Evolutionary conservation across 2,329 filamentous ascomycete genomes (phyloP).

Genomic region (Clarireedia paspali): DNA sequence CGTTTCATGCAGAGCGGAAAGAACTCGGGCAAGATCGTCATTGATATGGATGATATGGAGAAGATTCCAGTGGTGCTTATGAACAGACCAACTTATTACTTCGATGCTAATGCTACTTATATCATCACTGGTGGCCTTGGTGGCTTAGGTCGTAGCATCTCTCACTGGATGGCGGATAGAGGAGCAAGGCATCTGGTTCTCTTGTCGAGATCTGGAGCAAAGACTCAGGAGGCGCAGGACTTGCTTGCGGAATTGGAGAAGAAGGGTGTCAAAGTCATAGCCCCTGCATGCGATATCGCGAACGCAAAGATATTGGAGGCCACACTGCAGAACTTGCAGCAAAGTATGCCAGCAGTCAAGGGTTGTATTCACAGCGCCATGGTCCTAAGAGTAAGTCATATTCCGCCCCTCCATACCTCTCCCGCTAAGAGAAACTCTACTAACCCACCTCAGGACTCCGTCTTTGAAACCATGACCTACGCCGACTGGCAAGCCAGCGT

Average conservation of each 20-base stretch:
- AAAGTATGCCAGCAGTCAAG: constrained; percentile 26
- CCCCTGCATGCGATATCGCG: constrained; percentile 42
- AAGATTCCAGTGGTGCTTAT: constrained; percentile 31
- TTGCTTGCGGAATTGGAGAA: constrained; percentile 11
- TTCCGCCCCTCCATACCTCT: not conserved
- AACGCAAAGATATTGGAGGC: constrained; percentile 23
- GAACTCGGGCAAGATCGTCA: constrained; percentile 14
- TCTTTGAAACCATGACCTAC: constrained; percentile 29
- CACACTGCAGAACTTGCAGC: not conserved
- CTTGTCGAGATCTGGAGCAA: constrained; percentile 22
- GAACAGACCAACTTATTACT: constrained; percentile 1
- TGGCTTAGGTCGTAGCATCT: constrained; percentile 22
- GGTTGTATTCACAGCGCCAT: constrained; percentile 40
- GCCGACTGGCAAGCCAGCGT: constrained; percentile 30
- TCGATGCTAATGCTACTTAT: constrained; percentile 19
- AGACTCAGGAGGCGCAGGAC: not conserved
- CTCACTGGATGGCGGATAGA: constrained; percentile 14
- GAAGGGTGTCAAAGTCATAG: constrained; percentile 34
- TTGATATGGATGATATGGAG: constrained; percentile 33
- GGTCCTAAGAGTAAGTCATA: constrained; percentile 30
- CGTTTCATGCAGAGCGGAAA: constrained; percentile 15
- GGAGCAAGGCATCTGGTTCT: constrained; percentile 26
- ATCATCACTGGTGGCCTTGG: constrained; percentile 26
- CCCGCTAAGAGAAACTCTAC: not conserved
- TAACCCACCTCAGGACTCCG: constrained; percentile 9